Percentiles rank a stretch among this genome's conserved stretches.
Evolutionary conservation across 495 filamentous ascomycete genomes (phyloP).

Genomic region (Bathelium albidoporum): DNA sequence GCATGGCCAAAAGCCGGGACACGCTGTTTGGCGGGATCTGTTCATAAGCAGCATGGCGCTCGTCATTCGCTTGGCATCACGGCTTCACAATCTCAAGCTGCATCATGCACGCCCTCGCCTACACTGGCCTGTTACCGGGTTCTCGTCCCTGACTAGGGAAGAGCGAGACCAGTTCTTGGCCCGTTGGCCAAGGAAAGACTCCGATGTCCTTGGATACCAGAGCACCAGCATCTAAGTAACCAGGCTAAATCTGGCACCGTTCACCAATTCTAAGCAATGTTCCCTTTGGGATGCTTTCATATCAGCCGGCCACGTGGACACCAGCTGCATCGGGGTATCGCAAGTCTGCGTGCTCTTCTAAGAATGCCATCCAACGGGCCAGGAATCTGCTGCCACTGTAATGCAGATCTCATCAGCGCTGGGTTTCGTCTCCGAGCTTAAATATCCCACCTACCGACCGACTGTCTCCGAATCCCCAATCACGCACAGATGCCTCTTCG

Average conservation of each 20-base stretch:
- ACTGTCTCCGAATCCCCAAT: slow-evolving; percentile 92
- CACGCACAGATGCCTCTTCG: slow-evolving; percentile 79
- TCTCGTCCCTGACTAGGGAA: neutral
- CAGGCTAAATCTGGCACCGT: neutral
- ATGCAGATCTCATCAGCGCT: neutral
- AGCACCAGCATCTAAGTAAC: neutral
- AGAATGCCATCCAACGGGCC: slow-evolving; percentile 76
- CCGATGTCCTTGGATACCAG: too few species aligned
- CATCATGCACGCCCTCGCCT: neutral
- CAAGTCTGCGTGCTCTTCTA: slow-evolving; percentile 77
- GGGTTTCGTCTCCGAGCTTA: neutral
- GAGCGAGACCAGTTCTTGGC: neutral
- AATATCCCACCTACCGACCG: slow-evolving; percentile 50
- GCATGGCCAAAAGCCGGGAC: neutral
- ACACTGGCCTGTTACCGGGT: neutral
- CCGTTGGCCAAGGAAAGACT: neutral
- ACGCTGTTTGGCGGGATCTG: neutral
- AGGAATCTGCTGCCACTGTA: slow-evolving; percentile 69
- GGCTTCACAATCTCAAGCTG: neutral
- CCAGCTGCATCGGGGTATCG: slow-evolving; percentile 60
- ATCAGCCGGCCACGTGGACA: slow-evolving; percentile 11
- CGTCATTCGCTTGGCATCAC: neutral
- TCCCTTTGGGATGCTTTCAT: neutral
- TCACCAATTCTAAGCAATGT: neutral
- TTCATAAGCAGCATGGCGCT: neutral